Percentiles rank a stretch among this genome's conserved stretches.
These are phyloP conservation scores for Pinus albicaulis DNA, from an alignment of 75 land plant genomes.

Conservation along the genomic window DNA sequence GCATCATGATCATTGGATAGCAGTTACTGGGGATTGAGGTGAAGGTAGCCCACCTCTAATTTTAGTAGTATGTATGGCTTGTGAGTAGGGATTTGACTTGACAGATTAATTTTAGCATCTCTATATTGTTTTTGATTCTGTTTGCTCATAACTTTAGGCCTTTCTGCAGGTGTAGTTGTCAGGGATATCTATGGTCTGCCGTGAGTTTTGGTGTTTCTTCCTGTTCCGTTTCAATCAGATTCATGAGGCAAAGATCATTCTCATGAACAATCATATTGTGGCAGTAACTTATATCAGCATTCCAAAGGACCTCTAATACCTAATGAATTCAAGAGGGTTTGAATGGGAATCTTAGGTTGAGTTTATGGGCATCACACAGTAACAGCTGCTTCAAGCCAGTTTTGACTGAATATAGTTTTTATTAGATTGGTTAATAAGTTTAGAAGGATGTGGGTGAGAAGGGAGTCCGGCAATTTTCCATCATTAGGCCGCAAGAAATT, in stretches of 20 bases:
- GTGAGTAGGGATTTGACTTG: not conserved
- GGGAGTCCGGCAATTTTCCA: not conserved
- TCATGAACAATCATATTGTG: not conserved
- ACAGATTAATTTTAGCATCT: not conserved
- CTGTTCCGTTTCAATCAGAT: not conserved
- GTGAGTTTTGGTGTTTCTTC: not conserved
- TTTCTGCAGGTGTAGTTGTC: constrained; percentile 1
- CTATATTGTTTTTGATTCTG: not conserved
- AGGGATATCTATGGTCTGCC: not conserved
- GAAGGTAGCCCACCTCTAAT: not conserved
- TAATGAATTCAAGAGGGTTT: not conserved
- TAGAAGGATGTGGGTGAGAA: not conserved
- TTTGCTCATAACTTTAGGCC: not conserved
- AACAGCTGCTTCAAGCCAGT: not conserved
- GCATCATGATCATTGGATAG: not conserved
- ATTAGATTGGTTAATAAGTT: not conserved
- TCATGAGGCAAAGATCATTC: constrained; percentile 1
- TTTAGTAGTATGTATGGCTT: not conserved
- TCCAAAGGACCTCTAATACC: not conserved
- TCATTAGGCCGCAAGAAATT: not conserved
- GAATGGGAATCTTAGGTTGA: not conserved
- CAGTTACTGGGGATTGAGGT: not conserved
- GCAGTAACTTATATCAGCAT: not conserved
- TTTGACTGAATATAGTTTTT: not conserved
- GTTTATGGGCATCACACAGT: not conserved